Percentiles rank a stretch among this genome's conserved stretches.
Conservation (phyloP, 805 yeast genomes). For the Zygoascus flipseniorum region DNA sequence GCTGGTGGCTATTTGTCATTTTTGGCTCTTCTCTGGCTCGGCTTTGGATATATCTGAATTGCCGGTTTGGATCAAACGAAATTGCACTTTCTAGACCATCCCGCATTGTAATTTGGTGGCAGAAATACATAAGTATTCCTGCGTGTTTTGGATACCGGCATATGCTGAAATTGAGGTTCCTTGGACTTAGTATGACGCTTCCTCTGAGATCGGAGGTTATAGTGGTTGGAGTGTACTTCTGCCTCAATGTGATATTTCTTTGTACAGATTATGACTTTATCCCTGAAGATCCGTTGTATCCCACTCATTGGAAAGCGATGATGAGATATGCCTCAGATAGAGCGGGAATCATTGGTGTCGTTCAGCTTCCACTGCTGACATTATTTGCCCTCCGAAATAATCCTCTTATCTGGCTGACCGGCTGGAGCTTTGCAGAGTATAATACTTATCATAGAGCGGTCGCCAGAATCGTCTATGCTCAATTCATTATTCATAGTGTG, state of each 20-base stretch:
- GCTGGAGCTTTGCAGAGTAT: constrained; percentile 49
- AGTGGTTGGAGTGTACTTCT: constrained; percentile 34
- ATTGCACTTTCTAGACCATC: constrained; percentile 18
- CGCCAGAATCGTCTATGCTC: constrained; percentile 36
- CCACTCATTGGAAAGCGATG: constrained; percentile 28
- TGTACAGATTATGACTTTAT: constrained; percentile 24
- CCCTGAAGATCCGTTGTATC: constrained; percentile 33
- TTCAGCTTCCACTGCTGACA: constrained; percentile 43
- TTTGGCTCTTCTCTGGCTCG: constrained; percentile 7
- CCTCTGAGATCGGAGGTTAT: constrained; percentile 49
- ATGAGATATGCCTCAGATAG: constrained; percentile 44
- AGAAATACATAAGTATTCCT: constrained; percentile 29
- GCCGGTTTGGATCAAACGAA: constrained; percentile 18
- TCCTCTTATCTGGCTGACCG: constrained; percentile 48
- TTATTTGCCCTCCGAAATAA: constrained; percentile 59
- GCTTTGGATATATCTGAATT: constrained; percentile 7
- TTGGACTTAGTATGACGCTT: constrained; percentile 25
- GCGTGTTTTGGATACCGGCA: constrained; percentile 29
- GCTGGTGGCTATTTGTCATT: constrained; percentile 25
- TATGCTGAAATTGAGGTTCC: constrained; percentile 19
- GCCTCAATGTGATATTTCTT: constrained; percentile 28
- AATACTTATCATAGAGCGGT: constrained; percentile 51
- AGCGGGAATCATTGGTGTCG: constrained; percentile 42
- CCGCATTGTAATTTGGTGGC: constrained; percentile 14
- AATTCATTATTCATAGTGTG: constrained; percentile 39